phyloP scores from a whole-genome alignment of 257 asterid genomes.

The Solanum bukasovii region DNA sequence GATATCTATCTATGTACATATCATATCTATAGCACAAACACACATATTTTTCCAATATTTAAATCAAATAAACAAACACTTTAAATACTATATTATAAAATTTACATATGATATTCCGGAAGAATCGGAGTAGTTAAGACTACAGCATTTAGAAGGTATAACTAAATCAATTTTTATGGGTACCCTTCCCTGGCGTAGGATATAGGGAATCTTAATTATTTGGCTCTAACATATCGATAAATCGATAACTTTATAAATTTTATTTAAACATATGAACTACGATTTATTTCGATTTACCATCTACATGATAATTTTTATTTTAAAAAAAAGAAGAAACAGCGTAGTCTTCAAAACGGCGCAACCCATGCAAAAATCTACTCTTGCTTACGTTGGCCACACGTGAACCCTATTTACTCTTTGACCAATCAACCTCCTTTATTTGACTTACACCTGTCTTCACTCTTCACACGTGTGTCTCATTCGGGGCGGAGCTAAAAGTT shows the following conservation, averaged over 20 bases:
- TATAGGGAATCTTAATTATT: neutral
- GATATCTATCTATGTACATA: neutral
- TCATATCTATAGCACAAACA: neutral
- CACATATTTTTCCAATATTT: neutral
- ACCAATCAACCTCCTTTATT: neutral
- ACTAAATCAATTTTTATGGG: neutral
- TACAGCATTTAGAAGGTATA: neutral
- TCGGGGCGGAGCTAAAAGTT: neutral
- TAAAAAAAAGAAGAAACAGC: neutral
- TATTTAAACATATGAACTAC: neutral
- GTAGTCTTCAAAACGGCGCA: conserved; percentile 40
- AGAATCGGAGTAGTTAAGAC: neutral
- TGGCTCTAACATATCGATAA: neutral
- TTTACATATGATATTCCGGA: neutral
- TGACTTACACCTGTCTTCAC: conserved; percentile 2
- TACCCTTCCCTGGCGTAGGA: neutral
- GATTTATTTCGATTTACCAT: neutral
- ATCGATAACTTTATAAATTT: neutral
- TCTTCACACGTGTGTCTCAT: conserved; percentile 20
- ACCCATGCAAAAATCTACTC: conserved; percentile 13
- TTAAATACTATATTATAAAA: neutral
- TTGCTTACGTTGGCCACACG: conserved; percentile 41
- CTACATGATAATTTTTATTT: too few relatives aligned
- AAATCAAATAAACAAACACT: neutral
- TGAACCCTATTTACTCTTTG: conserved; percentile 12